Base-by-base conservation (phyloP, 2,329 filamentous ascomycete species). In the Stagonosporopsis vannaccii region DNA sequence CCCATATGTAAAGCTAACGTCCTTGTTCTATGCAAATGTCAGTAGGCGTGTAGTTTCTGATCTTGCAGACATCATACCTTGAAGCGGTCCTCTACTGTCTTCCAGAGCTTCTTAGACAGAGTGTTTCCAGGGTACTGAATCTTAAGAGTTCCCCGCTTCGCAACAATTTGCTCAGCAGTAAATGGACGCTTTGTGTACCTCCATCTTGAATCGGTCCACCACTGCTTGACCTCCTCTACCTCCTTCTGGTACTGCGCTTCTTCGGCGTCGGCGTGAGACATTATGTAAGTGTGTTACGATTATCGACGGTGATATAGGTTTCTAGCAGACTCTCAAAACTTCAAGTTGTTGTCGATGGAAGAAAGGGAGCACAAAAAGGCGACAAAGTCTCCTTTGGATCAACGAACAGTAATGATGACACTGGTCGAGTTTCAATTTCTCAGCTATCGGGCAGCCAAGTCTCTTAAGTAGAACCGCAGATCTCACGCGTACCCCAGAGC, bases 161-260 rank as follows among this genome's bases (percentile, higher is more conserved):
- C 89, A 62, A 96, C 95, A 73, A 99, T 98, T 80, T 96, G 91
- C 83, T 98, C 95, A 28, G 95, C 92, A 4, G 93, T 97, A 77
- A 95, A 99, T 22, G 95, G 89, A 56, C 95, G 86, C 81, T 90
- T 93, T 69, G 95, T 99, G 79, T 91, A 87, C 75, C 91, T 86
- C 95, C 95, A 99, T 83, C 95, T 86, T 54, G 92, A 86, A 70
- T 96, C 91, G 49, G 82, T 84, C 95, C 95, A 99, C 95, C 95
- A 99, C 77, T 90, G 81, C 85, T 97, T 91, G 66, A 98, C 89
- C 65, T 90, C 87, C 70, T 89, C 87, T 58, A 98, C 92, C 76
- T 99, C 95, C 66, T 89, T 84, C 71, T 87, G 83, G 80, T 90
- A 97, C 71, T 88, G 80, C 69, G 90, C 77, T 77, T 93, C 88